These are phyloP conservation scores for Elongisporangium anandrum DNA, from an alignment of 352 stramenopile genomes.

Conservation along the genomic window DNA sequence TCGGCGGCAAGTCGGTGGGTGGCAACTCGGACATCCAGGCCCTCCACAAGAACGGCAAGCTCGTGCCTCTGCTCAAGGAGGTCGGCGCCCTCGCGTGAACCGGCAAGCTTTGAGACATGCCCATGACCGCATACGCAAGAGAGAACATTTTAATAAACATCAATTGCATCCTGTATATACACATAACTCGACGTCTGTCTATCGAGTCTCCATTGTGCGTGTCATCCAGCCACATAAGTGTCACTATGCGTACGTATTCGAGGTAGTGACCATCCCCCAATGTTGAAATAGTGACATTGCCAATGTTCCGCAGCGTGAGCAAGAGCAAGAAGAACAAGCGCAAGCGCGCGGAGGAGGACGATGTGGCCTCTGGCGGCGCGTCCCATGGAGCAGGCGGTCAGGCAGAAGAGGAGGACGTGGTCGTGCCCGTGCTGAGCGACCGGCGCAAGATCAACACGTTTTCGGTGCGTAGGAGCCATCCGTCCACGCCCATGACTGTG, in stretches of 20 bases:
- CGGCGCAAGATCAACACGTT: conserved; percentile 56
- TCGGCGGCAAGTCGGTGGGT: conserved; percentile 92
- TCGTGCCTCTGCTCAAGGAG: conserved; percentile 86
- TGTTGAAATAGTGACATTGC: conserved; percentile 1
- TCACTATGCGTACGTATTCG: background rate
- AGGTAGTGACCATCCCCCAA: conserved; percentile 2
- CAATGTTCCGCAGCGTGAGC: conserved; percentile 38
- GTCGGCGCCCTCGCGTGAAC: conserved; percentile 36
- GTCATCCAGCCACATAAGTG: no score
- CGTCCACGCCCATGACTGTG: background rate
- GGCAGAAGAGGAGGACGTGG: conserved; percentile 13
- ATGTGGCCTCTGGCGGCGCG: conserved; percentile 3
- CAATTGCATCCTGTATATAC: conserved; percentile 7
- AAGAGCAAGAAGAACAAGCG: conserved; percentile 54
- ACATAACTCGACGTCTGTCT: no score
- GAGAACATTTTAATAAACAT: conserved; percentile 5
- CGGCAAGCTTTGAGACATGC: conserved; percentile 12
- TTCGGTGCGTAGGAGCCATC: conserved; percentile 23
- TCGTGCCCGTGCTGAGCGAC: conserved; percentile 19
- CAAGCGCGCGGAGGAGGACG: conserved; percentile 28
- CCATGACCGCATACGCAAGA: background rate
- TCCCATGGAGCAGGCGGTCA: background rate
- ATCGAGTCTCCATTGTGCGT: background rate
- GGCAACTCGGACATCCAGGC: conserved; percentile 94
- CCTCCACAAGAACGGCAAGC: conserved; percentile 82